Base-by-base conservation (phyloP, 768 basidiomycete species). In the Boletellus sp. region DNA sequence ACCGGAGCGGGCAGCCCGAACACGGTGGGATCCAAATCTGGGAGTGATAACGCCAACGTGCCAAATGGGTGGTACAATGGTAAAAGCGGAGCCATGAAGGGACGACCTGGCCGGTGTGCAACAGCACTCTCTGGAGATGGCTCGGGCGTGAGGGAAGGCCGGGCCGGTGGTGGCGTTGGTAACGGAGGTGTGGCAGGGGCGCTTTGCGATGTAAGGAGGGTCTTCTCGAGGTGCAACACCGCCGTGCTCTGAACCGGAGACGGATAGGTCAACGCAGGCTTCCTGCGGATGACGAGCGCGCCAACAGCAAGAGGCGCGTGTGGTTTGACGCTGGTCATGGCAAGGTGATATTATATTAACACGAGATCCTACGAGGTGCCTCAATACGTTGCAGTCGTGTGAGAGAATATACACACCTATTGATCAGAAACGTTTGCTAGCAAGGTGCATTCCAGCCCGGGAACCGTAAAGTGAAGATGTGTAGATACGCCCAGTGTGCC, bases 61-160 rank as follows among this genome's bases (percentile, higher is more conserved):
- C 84, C 84, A 28, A 80, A 68, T 23, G 85, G 85, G 60, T 87
- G 85, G 59, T 87, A 87, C 39, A 87, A 66, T 19, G 85, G 83
- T 34, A 87, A 72, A 23, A 76, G 71, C 5, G 78, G 72, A 5
- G 75, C 71, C 8, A 56, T 60, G 56, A 70, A 59, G 20, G 40
- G 52, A 33, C 36, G 55, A 23, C 43, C 39, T 13, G 51, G 61
- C 58, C 51, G 60, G 13, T 52, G 54, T 4, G 48, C 31, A 17
- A 43, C 54, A 33, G 60, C 51, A 17, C 60, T 53, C 24, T 46
- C 56, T 42, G 46, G 49, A 32, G 56, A 48, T 16, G 42, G 42
- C 49, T 58, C 56, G 34, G 57, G 40, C 20, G 53, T 47, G 16
- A 42, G 47, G 11, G 51, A 48, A 20, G 45, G 47, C 15, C 20